Evolutionary conservation across 2,329 filamentous ascomycete genomes (phyloP).

Genomic region (Colletotrichum abscissum): DNA sequence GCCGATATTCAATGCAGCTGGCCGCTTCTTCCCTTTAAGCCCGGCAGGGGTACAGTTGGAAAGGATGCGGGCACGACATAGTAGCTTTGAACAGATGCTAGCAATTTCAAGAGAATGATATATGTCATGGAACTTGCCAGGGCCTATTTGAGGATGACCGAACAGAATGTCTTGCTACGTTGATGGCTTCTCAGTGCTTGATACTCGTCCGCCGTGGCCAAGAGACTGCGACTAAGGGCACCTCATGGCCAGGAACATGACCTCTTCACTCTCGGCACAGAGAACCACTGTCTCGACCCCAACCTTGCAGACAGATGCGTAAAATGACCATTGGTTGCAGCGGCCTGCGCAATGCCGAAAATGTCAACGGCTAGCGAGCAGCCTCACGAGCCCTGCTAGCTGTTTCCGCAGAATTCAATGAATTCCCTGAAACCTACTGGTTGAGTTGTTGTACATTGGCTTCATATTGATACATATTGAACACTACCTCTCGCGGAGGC

Average conservation of each 20-base stretch:
- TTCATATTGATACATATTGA: slow-evolving; percentile 33
- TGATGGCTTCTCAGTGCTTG: neutral
- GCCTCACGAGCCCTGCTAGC: neutral
- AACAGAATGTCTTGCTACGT: neutral
- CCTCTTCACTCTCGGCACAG: neutral
- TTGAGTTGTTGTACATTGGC: slow-evolving; percentile 24
- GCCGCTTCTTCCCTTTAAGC: neutral
- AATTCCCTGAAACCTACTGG: neutral
- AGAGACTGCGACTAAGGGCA: neutral
- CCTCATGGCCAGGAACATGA: neutral
- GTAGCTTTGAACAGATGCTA: neutral
- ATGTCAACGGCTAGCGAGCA: neutral
- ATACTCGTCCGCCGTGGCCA: neutral
- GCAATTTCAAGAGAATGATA: neutral
- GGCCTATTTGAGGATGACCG: neutral
- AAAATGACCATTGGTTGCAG: neutral
- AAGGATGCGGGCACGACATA: neutral
- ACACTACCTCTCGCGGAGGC: slow-evolving; percentile 2
- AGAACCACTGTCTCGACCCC: neutral
- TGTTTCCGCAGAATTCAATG: neutral
- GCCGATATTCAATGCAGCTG: neutral
- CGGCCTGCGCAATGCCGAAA: no score
- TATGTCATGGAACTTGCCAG: neutral
- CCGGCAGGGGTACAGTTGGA: neutral
- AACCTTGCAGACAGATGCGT: neutral